phyloP scores from a whole-genome alignment of 768 basidiomycete genomes.

The Tubosaeta sp. region DNA sequence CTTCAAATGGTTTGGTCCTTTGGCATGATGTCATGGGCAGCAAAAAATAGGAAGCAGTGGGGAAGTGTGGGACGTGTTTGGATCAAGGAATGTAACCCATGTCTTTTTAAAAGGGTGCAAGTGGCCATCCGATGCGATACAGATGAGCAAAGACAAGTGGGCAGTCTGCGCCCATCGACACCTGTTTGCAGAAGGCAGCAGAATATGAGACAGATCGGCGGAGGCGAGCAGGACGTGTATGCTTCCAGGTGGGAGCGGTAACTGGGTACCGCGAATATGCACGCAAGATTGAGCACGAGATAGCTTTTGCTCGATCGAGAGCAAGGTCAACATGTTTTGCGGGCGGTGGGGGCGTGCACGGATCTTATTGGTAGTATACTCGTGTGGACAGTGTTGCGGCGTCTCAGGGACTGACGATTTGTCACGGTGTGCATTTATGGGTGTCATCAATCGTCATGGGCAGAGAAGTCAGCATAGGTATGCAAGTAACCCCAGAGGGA shows the following conservation, averaged over 20 bases:
- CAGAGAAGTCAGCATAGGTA: too few relatives aligned
- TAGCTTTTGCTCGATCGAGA: slow-evolving; percentile 5
- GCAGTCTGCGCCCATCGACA: slow-evolving; percentile 5
- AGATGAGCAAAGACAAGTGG: not conserved
- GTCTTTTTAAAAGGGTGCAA: not conserved
- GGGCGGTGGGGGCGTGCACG: slow-evolving; percentile 14
- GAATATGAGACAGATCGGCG: slow-evolving; percentile 2
- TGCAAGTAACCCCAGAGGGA: too few relatives aligned
- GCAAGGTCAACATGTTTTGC: slow-evolving; percentile 16
- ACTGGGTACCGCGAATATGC: not conserved
- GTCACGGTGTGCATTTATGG: too few relatives aligned
- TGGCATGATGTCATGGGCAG: not conserved
- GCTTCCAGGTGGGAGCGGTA: too few relatives aligned
- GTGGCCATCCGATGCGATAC: slow-evolving; percentile 3
- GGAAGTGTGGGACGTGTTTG: not conserved
- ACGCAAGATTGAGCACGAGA: not conserved
- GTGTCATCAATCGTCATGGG: too few relatives aligned
- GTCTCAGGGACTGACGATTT: too few relatives aligned
- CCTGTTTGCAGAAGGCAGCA: not conserved
- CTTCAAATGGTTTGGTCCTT: not conserved
- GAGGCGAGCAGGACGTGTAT: not conserved
- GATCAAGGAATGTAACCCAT: not conserved
- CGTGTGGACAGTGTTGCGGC: slow-evolving; percentile 25
- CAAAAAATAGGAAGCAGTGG: not conserved
- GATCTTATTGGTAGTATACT: slow-evolving; percentile 10